A percentile compares a stretch with the other conserved stretches of the same genome.
Conservation (phyloP, 164 flowering plant genomes). For the Dillenia turbinata region DNA sequence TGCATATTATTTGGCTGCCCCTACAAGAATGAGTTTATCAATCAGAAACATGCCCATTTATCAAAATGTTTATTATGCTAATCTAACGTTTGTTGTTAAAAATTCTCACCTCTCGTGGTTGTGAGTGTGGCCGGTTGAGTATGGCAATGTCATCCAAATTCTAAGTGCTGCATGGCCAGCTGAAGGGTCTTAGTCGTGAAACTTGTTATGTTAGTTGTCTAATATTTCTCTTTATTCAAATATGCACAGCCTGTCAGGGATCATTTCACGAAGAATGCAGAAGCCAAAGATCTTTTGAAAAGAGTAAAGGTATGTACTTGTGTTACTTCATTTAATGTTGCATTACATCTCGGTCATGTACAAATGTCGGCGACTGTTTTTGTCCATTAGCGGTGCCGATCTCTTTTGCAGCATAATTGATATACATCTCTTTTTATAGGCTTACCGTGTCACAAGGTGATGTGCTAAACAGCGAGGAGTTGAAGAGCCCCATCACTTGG, state of each 20-base stretch:
- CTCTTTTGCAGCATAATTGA: not conserved
- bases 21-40: no score
- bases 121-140: no score
- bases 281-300: conserved; percentile 57
- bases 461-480: not conserved
- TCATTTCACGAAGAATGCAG: conserved; percentile 47
- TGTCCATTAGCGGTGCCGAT: not conserved
- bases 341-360: not conserved
- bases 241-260: conserved; percentile 67
- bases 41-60: no score
- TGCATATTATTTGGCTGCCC: no score
- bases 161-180: no score
- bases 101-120: no score
- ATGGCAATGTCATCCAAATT: no score
- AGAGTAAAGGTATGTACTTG: conserved; percentile 51
- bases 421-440: conserved; percentile 21
- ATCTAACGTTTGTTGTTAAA: no score
- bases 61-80: no score
- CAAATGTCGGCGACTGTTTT: not conserved
- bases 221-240: not conserved
- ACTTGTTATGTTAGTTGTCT: no score
- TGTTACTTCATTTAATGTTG: not conserved
- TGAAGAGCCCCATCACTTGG: no score
- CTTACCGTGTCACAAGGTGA: conserved; percentile 55
- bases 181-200: no score